Conservation (phyloP, 1,284 basidiomycete species). For the Acaromyces ingoldii region DNA sequence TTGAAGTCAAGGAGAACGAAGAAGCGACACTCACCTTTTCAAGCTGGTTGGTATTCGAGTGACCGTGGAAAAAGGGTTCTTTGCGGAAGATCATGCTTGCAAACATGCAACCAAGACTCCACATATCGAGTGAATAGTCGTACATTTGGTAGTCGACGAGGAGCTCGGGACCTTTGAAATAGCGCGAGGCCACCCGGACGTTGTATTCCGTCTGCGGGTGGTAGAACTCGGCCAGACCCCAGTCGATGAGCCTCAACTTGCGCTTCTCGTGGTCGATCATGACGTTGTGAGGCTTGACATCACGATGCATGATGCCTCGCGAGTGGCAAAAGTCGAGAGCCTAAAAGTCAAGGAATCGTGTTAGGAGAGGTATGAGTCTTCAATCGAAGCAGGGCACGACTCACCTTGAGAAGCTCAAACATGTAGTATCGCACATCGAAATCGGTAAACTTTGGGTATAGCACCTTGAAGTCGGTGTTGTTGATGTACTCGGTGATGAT, state of each 20-base stretch:
- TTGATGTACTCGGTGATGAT: constrained; percentile 98
- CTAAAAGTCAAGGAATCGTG: constrained; percentile 53
- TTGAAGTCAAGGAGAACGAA: neutral
- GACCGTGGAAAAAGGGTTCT: constrained; percentile 98
- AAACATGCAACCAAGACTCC: constrained; percentile 98
- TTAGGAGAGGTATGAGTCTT: constrained; percentile 11
- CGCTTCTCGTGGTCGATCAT: constrained; percentile 99
- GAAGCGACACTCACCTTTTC: constrained; percentile 57
- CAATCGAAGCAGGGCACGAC: constrained; percentile 3
- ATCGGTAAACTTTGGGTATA: constrained; percentile 92
- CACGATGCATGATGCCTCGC: constrained; percentile 97
- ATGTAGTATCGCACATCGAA: constrained; percentile 95
- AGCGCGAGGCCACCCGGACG: constrained; percentile 91
- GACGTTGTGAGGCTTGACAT: constrained; percentile 98
- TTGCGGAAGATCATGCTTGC: constrained; percentile 83
- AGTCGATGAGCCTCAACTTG: constrained; percentile 93
- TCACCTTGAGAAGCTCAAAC: constrained; percentile 86
- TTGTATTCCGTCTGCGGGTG: constrained; percentile 97
- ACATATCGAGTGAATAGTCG: constrained; percentile 85
- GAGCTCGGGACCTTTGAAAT: constrained; percentile 97
- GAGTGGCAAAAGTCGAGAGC: constrained; percentile 97
- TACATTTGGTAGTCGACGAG: constrained; percentile 98
- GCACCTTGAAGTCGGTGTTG: constrained; percentile 95
- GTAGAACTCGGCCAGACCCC: constrained; percentile 98
- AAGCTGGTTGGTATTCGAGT: constrained; percentile 97